Conservation (phyloP, 805 yeast genomes). For the Henningerozyma blattae region DNA sequence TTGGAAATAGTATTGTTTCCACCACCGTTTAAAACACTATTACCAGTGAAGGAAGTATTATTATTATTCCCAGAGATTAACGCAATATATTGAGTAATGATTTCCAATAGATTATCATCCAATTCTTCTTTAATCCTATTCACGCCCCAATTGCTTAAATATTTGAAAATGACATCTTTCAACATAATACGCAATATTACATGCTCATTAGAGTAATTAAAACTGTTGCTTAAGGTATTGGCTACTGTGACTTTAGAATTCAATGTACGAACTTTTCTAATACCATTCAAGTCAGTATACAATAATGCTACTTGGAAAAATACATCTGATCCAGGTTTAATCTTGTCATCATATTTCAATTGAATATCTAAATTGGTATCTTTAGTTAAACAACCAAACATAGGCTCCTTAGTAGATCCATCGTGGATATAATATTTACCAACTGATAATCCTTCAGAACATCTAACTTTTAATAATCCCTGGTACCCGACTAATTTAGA, state of each 20-base stretch:
- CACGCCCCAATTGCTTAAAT: constrained; percentile 30
- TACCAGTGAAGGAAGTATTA: too few relatives aligned
- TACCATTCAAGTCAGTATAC: constrained; percentile 66
- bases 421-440: constrained; percentile 58
- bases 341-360: constrained; percentile 61
- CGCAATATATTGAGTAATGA: constrained; percentile 44
- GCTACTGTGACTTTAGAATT: constrained; percentile 72
- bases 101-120: constrained; percentile 38
- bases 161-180: constrained; percentile 30
- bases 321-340: constrained; percentile 55
- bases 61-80: constrained; percentile 31
- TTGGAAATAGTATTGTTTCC: too few relatives aligned
- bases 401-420: constrained; percentile 41
- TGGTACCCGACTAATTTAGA: constrained; percentile 52
- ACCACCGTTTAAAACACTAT: too few relatives aligned
- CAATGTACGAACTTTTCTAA: constrained; percentile 68
- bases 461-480: constrained; percentile 69
- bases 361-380: constrained; percentile 59
- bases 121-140: constrained; percentile 40
- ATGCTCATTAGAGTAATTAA: constrained; percentile 70
- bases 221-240: constrained; percentile 56
- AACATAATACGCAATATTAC: constrained; percentile 40
- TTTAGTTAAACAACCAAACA: constrained; percentile 46
- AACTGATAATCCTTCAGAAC: constrained; percentile 79
- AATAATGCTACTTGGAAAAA: constrained; percentile 84